A percentile compares a stretch with the other conserved stretches of the same genome.
phyloP scores from a whole-genome alignment of 1,284 basidiomycete genomes.

The Rhodotorula sp. region DNA sequence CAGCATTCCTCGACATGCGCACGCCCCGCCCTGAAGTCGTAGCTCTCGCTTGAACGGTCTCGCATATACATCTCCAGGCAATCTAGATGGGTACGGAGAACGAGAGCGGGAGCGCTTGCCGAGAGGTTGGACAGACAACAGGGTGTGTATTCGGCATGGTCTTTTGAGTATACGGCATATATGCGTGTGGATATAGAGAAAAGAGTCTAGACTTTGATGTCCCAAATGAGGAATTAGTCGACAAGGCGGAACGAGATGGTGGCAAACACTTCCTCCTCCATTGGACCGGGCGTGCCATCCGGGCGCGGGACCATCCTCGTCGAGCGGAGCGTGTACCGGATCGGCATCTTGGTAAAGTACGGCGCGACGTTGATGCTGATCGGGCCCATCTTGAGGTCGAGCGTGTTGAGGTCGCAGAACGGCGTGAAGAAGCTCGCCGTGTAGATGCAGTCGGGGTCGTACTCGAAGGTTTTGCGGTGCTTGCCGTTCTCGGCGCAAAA shows the following conservation, averaged over 20 bases:
- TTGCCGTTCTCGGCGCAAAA: constrained; percentile 45
- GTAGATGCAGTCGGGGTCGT: constrained; percentile 47
- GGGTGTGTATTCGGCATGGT: too few species aligned
- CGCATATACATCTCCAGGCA: too few species aligned
- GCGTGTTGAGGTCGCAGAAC: constrained; percentile 44
- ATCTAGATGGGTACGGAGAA: too few species aligned
- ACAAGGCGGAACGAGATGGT: constrained; percentile 52
- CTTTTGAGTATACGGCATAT: too few species aligned
- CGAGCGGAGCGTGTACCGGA: constrained; percentile 51
- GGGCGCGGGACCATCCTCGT: constrained; percentile 40
- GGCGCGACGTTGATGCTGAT: constrained; percentile 29
- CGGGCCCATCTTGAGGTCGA: constrained; percentile 33
- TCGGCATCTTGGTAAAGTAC: constrained; percentile 49
- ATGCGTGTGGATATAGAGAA: too few species aligned
- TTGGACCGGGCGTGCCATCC: constrained; percentile 24
- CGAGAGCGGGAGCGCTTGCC: too few species aligned
- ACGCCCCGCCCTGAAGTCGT: too few species aligned
- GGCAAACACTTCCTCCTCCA: constrained; percentile 49
- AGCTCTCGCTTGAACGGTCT: too few species aligned
- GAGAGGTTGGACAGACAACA: too few species aligned
- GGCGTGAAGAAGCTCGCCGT: constrained; percentile 40
- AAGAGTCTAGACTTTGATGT: too few species aligned
- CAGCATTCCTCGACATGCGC: too few species aligned
- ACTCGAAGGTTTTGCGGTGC: constrained; percentile 46
- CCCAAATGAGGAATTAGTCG: constrained; percentile 31